These are phyloP conservation scores for Aspergillus arachidicola DNA, from an alignment of 2,329 filamentous ascomycete species.

Conservation along the genomic window DNA sequence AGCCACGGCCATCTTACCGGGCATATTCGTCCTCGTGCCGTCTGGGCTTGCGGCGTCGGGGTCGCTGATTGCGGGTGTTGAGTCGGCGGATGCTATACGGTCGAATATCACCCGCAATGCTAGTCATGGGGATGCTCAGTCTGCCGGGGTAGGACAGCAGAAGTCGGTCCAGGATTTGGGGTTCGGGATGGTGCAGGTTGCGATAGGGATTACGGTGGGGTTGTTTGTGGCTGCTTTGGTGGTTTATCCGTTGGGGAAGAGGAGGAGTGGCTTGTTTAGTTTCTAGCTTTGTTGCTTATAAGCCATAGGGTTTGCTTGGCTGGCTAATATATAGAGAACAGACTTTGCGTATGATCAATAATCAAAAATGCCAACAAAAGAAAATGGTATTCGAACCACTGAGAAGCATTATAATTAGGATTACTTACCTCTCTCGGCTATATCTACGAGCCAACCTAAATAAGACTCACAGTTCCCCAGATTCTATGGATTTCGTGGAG, in stretches of 20 bases:
- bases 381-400: too few species aligned
- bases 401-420: too few species aligned
- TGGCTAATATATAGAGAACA: too few species aligned
- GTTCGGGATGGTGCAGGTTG: slow-evolving; percentile 52
- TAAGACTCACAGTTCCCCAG: too few species aligned
- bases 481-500: too few species aligned
- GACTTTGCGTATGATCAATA: too few species aligned
- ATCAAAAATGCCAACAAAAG: too few species aligned
- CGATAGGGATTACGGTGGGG: slow-evolving; percentile 51
- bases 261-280: slow-evolving; percentile 50
- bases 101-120: slow-evolving; percentile 28
- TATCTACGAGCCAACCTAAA: too few species aligned
- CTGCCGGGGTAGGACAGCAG: slow-evolving; percentile 22
- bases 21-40: slow-evolving; percentile 74
- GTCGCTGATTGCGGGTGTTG: slow-evolving; percentile 58
- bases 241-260: slow-evolving; percentile 50
- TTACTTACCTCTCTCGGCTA: too few species aligned
- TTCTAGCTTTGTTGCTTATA: slow-evolving; percentile 28
- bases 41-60: slow-evolving; percentile 58
- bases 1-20: slow-evolving; percentile 81
- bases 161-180: slow-evolving; percentile 46
- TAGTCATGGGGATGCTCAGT: not conserved
- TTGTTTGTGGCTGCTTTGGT: slow-evolving; percentile 50
- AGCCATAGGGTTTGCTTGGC: too few species aligned
- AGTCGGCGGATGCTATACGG: slow-evolving; percentile 57